phyloP scores from a whole-genome alignment of 2,329 filamentous ascomycete species.

The Penicillium sp. region DNA sequence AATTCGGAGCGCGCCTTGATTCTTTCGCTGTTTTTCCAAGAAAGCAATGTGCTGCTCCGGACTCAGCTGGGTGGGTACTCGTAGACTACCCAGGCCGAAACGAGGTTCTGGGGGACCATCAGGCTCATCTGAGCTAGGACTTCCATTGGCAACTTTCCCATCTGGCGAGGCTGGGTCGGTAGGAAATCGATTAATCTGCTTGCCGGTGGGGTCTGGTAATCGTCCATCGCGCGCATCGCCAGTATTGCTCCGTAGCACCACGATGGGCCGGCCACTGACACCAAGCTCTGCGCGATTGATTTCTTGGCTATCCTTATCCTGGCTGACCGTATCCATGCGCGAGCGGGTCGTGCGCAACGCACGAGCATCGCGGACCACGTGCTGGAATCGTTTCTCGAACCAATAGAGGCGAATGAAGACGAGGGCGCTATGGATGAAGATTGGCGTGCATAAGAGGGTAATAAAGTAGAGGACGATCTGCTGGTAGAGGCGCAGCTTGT shows the following conservation, averaged over 20 bases:
- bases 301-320: constrained; percentile 40
- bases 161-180: constrained; percentile 24
- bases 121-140: constrained; percentile 16
- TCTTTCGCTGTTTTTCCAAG: constrained; percentile 72
- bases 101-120: constrained; percentile 21
- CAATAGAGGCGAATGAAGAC: constrained; percentile 92
- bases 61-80: constrained; percentile 49
- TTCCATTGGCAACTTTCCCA: constrained; percentile 16
- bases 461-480: constrained; percentile 68
- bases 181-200: constrained; percentile 22
- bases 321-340: constrained; percentile 50
- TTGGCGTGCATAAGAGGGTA: constrained; percentile 70
- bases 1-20: constrained; percentile 73
- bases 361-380: constrained; percentile 68
- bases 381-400: constrained; percentile 95
- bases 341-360: constrained; percentile 59
- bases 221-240: constrained; percentile 25
- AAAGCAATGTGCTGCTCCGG: constrained; percentile 83
- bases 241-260: constrained; percentile 32
- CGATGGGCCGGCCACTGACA: constrained; percentile 35
- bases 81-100: constrained; percentile 51
- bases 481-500: constrained; percentile 63
- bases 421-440: constrained; percentile 76
- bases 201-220: constrained; percentile 17
- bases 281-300: constrained; percentile 34